These are phyloP conservation scores for Tetradesmus lagerheimii DNA, from an alignment of 139 green algal genomes.

Conservation along the genomic window DNA sequence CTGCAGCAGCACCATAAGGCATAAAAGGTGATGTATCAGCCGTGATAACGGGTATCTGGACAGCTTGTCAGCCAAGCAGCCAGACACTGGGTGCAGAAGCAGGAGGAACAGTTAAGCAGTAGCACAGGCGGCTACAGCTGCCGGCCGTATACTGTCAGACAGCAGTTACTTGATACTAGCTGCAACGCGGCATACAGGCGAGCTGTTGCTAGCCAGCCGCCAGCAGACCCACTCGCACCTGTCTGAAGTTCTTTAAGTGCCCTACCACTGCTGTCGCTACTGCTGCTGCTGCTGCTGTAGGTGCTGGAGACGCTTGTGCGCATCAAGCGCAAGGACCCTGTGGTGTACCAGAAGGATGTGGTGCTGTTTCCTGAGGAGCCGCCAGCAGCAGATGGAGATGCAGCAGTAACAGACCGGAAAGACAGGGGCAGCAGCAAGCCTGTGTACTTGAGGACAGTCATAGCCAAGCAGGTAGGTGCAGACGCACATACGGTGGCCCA, in stretches of 20 bases:
- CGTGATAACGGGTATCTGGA: too few species aligned
- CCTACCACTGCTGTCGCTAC: not conserved
- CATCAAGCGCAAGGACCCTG: constrained; percentile 77
- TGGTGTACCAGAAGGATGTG: constrained; percentile 78
- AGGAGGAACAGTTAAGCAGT: too few species aligned
- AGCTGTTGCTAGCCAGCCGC: too few species aligned
- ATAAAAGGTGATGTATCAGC: not conserved
- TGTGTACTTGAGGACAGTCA: constrained; percentile 86
- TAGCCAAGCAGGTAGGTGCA: constrained; percentile 73
- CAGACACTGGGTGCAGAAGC: too few species aligned
- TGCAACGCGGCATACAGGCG: too few species aligned
- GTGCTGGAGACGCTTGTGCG: constrained; percentile 83
- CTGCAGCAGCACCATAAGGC: not conserved
- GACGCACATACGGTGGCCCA: too few species aligned
- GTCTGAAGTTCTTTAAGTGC: too few species aligned
- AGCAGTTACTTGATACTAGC: too few species aligned
- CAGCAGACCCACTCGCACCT: too few species aligned
- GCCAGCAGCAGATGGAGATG: constrained; percentile 30
- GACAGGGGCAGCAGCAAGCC: constrained; percentile 60
- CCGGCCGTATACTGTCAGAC: too few species aligned
- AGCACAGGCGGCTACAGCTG: too few species aligned
- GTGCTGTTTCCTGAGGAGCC: constrained; percentile 71
- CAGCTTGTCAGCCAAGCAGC: too few species aligned
- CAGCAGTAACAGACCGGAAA: constrained; percentile 14
- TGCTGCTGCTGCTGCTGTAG: constrained; percentile 54